Base-by-base conservation (phyloP, 495 filamentous ascomycete species). In the Staphylotrichum tortipilum region DNA sequence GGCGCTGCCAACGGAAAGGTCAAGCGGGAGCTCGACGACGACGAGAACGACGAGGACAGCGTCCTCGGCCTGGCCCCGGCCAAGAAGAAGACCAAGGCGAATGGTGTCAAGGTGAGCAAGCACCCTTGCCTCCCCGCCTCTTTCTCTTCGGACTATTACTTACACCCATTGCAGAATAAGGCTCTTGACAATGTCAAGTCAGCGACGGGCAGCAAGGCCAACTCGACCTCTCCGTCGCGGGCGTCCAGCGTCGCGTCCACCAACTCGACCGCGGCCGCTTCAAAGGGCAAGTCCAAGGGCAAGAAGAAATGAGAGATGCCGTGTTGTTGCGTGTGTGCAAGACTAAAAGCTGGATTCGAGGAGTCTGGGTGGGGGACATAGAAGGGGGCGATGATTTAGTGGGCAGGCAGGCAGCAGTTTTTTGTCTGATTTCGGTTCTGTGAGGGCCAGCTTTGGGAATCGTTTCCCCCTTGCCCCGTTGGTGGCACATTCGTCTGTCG, bases 11-110 rank as follows among this genome's bases (percentile, higher is more conserved):
- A 73, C 52, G 79, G 81, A 52, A 92, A 89, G 64, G 79, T 82
- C 44, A 88, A 88, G 53, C 74, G 85, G 56, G 84, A 85, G 55
- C 75, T 76, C 5, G 79, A 83, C 4, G 83, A 85, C 24, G 84
- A 88, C 3, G 86, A 87, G 49, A 86, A 92, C 43, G 90, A 95
- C 51, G 88, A 91, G 55, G 84, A 87, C 17, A 80, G 77, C 50
- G 77, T 85, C 47, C 71, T 83, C 9, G 81, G 81, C 22, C 78
- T 82, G 62, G 82, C 83, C 1, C 89, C 91, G 28, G 82, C 81
- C 1, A 89, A 89, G 79, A 98, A 96, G 80, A 94, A 92, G 77
- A 77, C 79, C 14, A 95, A 94, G 78, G 64, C 64, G 1, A 84
- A 83, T 58, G 79, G 81, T 50, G 84, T 88, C 46, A 82, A 82